phyloP scores from a whole-genome alignment of 768 basidiomycete genomes.

The Tylopilus felleus region DNA sequence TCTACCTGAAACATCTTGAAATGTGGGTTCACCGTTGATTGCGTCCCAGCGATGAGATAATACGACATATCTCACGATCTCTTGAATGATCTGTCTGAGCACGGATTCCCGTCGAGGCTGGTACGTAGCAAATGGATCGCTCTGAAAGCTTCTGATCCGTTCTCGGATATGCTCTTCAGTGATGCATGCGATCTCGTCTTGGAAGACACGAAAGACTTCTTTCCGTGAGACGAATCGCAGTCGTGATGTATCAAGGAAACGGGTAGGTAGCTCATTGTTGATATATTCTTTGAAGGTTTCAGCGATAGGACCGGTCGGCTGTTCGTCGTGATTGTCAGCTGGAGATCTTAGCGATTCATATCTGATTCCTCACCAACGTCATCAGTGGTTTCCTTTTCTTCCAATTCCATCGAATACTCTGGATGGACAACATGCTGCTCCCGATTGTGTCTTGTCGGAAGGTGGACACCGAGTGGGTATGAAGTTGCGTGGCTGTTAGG shows the following conservation, averaged over 20 bases:
- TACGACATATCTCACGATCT: conserved; percentile 10
- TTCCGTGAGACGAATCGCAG: conserved; percentile 5
- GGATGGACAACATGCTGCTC: too few relatives aligned
- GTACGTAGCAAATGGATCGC: neutral
- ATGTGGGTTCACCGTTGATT: conserved; percentile 8
- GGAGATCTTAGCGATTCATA: neutral
- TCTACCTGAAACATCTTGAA: neutral
- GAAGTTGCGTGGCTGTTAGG: too few relatives aligned
- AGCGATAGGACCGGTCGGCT: neutral
- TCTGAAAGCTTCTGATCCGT: neutral
- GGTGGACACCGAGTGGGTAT: too few relatives aligned
- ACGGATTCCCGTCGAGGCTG: neutral
- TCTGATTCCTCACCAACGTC: neutral
- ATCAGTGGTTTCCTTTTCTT: neutral
- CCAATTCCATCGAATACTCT: too few relatives aligned
- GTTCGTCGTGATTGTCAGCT: neutral
- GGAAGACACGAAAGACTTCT: conserved; percentile 6
- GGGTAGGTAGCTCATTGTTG: conserved; percentile 10
- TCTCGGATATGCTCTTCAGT: conserved; percentile 2
- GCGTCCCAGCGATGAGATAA: conserved; percentile 15
- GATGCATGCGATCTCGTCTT: neutral
- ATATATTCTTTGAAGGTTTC: conserved; percentile 10
- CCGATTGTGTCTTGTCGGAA: too few relatives aligned
- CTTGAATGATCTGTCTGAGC: conserved; percentile 12
- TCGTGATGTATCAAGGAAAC: conserved; percentile 5